These are phyloP conservation scores for Penicillium argentinense DNA, from an alignment of 495 filamentous ascomycete genomes.

Conservation along the genomic window DNA sequence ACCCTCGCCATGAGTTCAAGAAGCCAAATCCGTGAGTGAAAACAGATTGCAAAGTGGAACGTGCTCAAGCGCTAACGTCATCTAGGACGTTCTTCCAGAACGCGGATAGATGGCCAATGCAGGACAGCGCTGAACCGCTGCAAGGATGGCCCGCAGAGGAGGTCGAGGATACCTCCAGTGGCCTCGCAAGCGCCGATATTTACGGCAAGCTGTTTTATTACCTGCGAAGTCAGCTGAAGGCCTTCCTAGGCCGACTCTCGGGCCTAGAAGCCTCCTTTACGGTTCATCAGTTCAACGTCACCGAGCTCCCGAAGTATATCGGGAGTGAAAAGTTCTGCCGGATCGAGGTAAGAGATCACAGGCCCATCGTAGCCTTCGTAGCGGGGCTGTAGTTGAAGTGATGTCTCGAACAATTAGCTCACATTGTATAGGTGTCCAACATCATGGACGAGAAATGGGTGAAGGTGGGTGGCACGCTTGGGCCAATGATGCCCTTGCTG, in stretches of 20 bases:
- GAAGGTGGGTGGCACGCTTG: no score
- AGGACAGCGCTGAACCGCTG: conserved; percentile 14
- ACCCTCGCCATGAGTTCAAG: conserved; percentile 21
- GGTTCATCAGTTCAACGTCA: not conserved
- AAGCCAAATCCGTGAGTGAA: conserved; percentile 31
- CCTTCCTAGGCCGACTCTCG: conserved; percentile 7
- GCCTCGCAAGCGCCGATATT: conserved; percentile 19
- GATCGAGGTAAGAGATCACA: conserved; percentile 21
- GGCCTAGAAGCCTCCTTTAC: not conserved
- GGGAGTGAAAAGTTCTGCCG: conserved; percentile 7
- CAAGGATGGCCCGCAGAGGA: conserved; percentile 25
- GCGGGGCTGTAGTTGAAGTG: no score
- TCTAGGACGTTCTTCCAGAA: not conserved
- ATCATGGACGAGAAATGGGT: no score
- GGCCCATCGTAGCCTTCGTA: no score
- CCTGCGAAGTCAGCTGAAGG: conserved; percentile 11
- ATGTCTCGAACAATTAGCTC: no score
- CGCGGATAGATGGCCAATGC: conserved; percentile 7
- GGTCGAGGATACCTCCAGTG: conserved; percentile 14
- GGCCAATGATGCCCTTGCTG: no score
- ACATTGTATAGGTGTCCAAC: no score
- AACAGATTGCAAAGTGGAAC: not conserved
- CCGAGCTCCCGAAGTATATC: conserved; percentile 7
- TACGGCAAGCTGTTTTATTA: conserved; percentile 34
- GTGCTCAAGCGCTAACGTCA: no score